A percentile compares a stretch with the other conserved stretches of the same genome.
These are phyloP conservation scores for Boeremia lycopersici DNA, from an alignment of 2,329 filamentous ascomycete species.

Conservation along the genomic window DNA sequence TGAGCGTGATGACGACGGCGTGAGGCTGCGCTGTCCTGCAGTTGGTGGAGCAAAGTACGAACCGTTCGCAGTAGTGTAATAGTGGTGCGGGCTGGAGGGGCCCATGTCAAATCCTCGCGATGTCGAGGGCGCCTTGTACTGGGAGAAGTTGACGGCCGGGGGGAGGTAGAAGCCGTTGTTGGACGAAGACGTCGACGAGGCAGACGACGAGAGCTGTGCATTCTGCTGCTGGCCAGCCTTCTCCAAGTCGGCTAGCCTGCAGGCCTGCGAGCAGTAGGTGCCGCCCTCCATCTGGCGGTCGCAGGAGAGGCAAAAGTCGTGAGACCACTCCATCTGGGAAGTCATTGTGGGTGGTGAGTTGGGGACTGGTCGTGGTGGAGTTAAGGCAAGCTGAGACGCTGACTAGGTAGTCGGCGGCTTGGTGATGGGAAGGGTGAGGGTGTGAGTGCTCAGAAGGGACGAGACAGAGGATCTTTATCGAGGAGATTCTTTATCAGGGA, in stretches of 20 bases:
- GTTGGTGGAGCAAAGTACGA: constrained; percentile 47
- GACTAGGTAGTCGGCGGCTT: constrained; percentile 7
- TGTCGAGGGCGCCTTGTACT: constrained; percentile 64
- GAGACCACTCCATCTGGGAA: constrained; percentile 71
- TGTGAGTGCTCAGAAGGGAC: not conserved
- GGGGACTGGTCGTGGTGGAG: not conserved
- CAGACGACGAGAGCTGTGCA: constrained; percentile 59
- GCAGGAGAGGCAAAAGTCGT: constrained; percentile 92
- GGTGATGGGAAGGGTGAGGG: constrained; percentile 4
- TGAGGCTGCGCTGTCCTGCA: constrained; percentile 47
- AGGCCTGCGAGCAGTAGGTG: constrained; percentile 91
- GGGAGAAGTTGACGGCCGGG: constrained; percentile 76
- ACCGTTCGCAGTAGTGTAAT: constrained; percentile 42
- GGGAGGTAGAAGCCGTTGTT: constrained; percentile 69
- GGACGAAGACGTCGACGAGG: constrained; percentile 57
- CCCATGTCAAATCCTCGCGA: constrained; percentile 45
- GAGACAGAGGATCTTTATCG: constrained; percentile 7
- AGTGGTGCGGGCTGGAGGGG: constrained; percentile 53
- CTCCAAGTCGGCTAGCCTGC: constrained; percentile 86
- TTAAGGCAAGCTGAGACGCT: constrained; percentile 7
- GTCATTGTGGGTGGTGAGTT: constrained; percentile 34
- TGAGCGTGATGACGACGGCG: constrained; percentile 76
- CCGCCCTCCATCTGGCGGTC: constrained; percentile 81
- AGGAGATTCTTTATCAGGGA: constrained; percentile 11
- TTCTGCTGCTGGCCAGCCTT: constrained; percentile 58